Base-by-base conservation (phyloP, 305 asterid species). In the Andrographis paniculata region DNA sequence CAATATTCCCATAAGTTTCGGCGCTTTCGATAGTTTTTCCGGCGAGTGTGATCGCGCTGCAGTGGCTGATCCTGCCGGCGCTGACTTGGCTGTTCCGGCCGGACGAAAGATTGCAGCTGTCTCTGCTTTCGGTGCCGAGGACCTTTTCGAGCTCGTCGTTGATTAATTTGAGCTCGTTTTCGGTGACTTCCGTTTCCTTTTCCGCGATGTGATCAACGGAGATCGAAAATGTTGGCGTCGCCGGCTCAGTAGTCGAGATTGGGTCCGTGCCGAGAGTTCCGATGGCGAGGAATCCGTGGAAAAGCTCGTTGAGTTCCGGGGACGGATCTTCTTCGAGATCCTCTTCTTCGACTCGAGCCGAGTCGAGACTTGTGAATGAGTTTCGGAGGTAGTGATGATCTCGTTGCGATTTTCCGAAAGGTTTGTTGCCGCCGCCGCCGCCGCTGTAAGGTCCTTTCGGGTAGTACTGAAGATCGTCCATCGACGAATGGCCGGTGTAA, bases 271-370 rank as follows among this genome's bases (percentile, higher is more conserved):
- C 98, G 28, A 89, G 73, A 40, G 98, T 89, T 2, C 98, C 98
- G 11, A 89, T 85, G 20, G 95, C 94, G 37, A 89, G 93, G 62
- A 89, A 89, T 21, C 96, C 98, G 50, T 80, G 95, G 75, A 89
- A 89, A 64, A 86, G 75, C 40, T 82, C 92, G 0, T 84, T 67
- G 47, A 79, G 74, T 9, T 72, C 79, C 22, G 73, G 72, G 9
- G 73, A 51, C 49, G 67, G 55, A 58, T 82, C 87, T 45, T 79
- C 88, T 44, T 72, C 85, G 0, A 69, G 61, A 45, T 85, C 73
- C 37, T 72, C 77, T 17, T 68, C 82, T 19, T 78, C 89, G 28
- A 45, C 69, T 16, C 72, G 67, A 16, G 72, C 79, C 20, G 79
- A 70, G 58, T 80, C 93, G 22, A 72, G 66, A 50, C 82, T 67